Percentiles rank a stretch among this genome's conserved stretches.
These are phyloP conservation scores for Escallonia rubra DNA, from an alignment of 129 eudicot genomes.

Conservation along the genomic window DNA sequence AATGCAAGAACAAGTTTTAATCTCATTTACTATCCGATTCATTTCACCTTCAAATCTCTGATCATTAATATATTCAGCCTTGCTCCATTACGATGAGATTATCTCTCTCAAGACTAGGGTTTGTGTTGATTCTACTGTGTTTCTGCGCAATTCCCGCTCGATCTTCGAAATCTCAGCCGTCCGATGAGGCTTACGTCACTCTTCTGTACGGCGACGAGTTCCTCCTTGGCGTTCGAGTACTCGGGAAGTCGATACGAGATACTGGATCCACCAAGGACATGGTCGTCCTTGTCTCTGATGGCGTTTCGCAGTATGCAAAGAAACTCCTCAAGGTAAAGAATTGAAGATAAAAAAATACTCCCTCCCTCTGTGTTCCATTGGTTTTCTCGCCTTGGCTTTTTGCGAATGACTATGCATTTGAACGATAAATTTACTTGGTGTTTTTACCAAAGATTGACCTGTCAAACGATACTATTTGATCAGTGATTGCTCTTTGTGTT, in stretches of 20 bases:
- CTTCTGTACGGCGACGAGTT: conserved; percentile 96
- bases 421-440: too few species aligned
- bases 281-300: conserved; percentile 97
- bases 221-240: conserved; percentile 85
- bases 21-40: too few species aligned
- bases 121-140: neutral
- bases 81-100: neutral
- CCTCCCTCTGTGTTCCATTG: too few species aligned
- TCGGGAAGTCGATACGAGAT: conserved; percentile 86
- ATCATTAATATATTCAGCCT: too few species aligned
- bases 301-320: conserved; percentile 81
- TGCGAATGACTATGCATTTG: too few species aligned
- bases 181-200: conserved; percentile 80
- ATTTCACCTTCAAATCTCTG: too few species aligned
- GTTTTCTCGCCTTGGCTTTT: too few species aligned
- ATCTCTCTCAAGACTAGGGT: neutral
- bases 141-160: neutral
- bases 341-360: too few species aligned
- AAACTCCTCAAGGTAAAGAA: conserved; percentile 55
- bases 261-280: conserved; percentile 71
- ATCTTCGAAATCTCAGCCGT: conserved; percentile 39
- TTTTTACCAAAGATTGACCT: too few species aligned
- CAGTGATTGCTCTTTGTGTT: too few species aligned
- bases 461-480: too few species aligned
- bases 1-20: too few species aligned